A percentile compares a stretch with the other conserved stretches of the same genome.
Evolutionary conservation across 306 rosid species (phyloP).

Genomic region (Inga oerstediana): DNA sequence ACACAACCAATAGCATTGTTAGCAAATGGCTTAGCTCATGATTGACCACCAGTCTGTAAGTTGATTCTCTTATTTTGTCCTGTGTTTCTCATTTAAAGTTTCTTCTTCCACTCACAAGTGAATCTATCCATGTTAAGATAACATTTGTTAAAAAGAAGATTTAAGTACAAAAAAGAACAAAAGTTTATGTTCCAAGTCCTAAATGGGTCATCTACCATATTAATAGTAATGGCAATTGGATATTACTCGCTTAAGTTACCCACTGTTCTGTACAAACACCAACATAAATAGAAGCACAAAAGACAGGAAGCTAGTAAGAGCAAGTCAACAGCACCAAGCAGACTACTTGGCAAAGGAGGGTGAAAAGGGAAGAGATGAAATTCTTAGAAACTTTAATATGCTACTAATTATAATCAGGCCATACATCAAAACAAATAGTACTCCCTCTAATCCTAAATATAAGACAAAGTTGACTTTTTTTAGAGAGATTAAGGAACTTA

Average conservation of each 20-base stretch:
- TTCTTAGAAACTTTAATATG: neutral
- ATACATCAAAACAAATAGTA: neutral
- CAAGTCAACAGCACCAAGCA: conserved; percentile 40
- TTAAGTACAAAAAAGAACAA: conserved; percentile 45
- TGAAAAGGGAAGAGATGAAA: neutral
- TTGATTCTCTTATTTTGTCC: conserved; percentile 35
- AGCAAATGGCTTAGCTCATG: conserved; percentile 42
- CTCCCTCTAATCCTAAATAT: too few species aligned
- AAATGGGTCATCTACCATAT: conserved; percentile 46
- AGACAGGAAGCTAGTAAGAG: conserved; percentile 3
- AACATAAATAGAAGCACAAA: conserved; percentile 27
- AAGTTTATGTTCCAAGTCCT: conserved; percentile 34
- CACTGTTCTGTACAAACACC: conserved; percentile 36
- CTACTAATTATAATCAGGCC: neutral
- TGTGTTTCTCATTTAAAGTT: conserved; percentile 46
- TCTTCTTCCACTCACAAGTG: conserved; percentile 41
- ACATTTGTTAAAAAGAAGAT: conserved; percentile 30
- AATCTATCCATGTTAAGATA: conserved; percentile 42
- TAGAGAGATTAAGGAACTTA: too few species aligned
- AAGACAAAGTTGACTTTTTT: too few species aligned
- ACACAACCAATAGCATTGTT: conserved; percentile 32
- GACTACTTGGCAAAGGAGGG: neutral
- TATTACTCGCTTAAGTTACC: conserved; percentile 38
- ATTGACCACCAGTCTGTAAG: conserved; percentile 46
- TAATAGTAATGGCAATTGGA: conserved; percentile 37